Evolutionary conservation across 257 asterid species (phyloP).

Genomic region (Primulina eburnea): DNA sequence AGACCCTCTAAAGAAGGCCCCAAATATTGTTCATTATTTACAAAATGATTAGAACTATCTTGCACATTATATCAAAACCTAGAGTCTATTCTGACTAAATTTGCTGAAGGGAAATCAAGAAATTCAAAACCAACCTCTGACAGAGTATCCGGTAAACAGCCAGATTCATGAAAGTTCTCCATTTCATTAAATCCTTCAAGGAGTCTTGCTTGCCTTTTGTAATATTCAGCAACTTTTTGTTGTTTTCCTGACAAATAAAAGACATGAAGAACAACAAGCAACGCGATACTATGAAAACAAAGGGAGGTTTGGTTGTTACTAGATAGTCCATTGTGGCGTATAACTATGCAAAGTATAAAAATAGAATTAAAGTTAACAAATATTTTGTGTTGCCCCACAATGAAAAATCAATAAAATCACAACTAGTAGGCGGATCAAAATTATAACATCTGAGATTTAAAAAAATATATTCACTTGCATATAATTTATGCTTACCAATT

Average conservation of each 20-base stretch:
- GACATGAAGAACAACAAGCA: not conserved
- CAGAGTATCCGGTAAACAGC: constrained; percentile 51
- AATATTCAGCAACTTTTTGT: constrained; percentile 69
- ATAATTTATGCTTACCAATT: not conserved
- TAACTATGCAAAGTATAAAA: not conserved
- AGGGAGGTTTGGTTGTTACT: not conserved
- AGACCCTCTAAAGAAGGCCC: not conserved
- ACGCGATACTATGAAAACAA: not conserved
- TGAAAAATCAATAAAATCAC: not conserved
- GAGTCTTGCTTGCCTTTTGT: constrained; percentile 75
- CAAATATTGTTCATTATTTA: constrained; percentile 1
- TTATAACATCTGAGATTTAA: not conserved
- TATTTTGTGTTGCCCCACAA: not conserved
- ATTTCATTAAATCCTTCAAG: constrained; percentile 81
- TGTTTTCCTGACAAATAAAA: constrained; percentile 45
- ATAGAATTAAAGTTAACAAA: no score
- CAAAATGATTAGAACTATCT: constrained; percentile 1
- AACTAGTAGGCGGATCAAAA: not conserved
- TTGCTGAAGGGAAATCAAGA: constrained; percentile 7
- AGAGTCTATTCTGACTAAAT: not conserved
- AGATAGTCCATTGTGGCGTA: not conserved
- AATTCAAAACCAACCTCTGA: constrained; percentile 52
- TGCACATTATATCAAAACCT: not conserved
- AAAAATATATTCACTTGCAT: not conserved
- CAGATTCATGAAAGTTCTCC: constrained; percentile 69